A percentile compares a stretch with the other conserved stretches of the same genome.
These are phyloP conservation scores for Epichloe scottii DNA, from an alignment of 2,329 filamentous ascomycete species.

Conservation along the genomic window DNA sequence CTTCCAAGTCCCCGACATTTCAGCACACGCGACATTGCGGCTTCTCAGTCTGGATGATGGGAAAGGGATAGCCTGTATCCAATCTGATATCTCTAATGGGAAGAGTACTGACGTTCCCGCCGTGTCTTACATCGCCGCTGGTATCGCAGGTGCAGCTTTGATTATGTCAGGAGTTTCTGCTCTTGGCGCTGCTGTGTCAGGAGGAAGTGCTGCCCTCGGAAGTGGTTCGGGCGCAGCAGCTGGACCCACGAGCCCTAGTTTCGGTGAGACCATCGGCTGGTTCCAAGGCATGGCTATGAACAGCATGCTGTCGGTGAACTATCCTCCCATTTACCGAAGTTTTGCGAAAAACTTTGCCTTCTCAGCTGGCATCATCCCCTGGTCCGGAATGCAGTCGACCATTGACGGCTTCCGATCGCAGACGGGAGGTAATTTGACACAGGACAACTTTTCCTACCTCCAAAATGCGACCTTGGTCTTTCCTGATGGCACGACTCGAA, in stretches of 20 bases:
- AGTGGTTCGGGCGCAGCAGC: conserved; percentile 35
- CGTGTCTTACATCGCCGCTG: conserved; percentile 73
- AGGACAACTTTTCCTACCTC: conserved; percentile 64
- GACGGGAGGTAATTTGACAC: conserved; percentile 79
- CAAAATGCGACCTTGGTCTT: conserved; percentile 65
- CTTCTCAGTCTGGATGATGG: conserved; percentile 50
- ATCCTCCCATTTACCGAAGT: conserved; percentile 76
- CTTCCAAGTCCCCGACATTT: conserved; percentile 81
- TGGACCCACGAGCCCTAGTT: conserved; percentile 65
- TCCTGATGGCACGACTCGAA: conserved; percentile 42
- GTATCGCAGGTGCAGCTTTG: conserved; percentile 75
- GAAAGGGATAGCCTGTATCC: conserved; percentile 65
- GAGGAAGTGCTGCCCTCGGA: conserved; percentile 38
- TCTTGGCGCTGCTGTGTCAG: conserved; percentile 40
- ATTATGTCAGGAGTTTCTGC: conserved; percentile 61
- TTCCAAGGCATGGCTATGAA: conserved; percentile 93
- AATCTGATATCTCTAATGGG: conserved; percentile 73
- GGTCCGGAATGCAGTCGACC: conserved; percentile 62
- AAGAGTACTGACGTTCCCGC: conserved; percentile 65
- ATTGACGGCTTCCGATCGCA: conserved; percentile 73
- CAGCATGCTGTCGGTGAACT: conserved; percentile 86
- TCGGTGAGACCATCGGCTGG: conserved; percentile 73
- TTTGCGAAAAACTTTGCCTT: conserved; percentile 93
- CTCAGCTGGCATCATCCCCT: conserved; percentile 72
- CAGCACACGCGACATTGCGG: conserved; percentile 69